Percentiles rank a stretch among this genome's conserved stretches.
Conservation (phyloP, 1,139 yeast species). For the Protomyces gravidus region DNA sequence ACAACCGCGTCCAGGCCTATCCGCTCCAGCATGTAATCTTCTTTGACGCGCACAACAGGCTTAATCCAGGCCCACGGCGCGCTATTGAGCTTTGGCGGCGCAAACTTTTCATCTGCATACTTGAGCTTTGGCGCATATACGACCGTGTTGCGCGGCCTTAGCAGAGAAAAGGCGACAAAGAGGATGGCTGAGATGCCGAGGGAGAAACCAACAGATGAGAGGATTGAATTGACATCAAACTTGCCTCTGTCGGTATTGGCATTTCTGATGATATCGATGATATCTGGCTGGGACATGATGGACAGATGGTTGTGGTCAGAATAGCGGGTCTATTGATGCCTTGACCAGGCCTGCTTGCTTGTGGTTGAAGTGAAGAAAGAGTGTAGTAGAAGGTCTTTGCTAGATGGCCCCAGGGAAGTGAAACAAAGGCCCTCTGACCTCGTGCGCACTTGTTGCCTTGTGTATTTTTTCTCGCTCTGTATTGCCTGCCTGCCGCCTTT, state of each 20-base stretch:
- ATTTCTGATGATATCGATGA: conserved; percentile 22
- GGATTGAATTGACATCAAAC: conserved; percentile 20
- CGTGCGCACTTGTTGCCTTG: no score
- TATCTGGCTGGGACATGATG: conserved; percentile 2
- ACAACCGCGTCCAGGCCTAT: conserved; percentile 44
- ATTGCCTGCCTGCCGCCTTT: no score
- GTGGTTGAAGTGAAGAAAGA: no score
- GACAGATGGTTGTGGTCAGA: neutral
- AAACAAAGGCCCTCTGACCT: no score
- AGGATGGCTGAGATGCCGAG: conserved; percentile 35
- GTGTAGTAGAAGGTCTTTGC: no score
- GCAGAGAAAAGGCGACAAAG: conserved; percentile 38
- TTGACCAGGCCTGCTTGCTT: no score
- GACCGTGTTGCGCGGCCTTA: conserved; percentile 41
- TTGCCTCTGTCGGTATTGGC: conserved; percentile 26
- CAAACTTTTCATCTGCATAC: conserved; percentile 32
- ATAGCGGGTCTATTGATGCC: no score
- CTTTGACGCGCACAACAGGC: conserved; percentile 36
- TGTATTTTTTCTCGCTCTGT: no score
- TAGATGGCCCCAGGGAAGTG: no score
- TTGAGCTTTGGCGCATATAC: conserved; percentile 42
- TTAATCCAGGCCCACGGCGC: conserved; percentile 39
- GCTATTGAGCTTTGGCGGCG: conserved; percentile 36
- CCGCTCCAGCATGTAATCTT: conserved; percentile 38
- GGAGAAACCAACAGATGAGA: conserved; percentile 28